These are phyloP conservation scores for Phylloporus sp. DNA, from an alignment of 768 basidiomycete genomes.

Conservation along the genomic window DNA sequence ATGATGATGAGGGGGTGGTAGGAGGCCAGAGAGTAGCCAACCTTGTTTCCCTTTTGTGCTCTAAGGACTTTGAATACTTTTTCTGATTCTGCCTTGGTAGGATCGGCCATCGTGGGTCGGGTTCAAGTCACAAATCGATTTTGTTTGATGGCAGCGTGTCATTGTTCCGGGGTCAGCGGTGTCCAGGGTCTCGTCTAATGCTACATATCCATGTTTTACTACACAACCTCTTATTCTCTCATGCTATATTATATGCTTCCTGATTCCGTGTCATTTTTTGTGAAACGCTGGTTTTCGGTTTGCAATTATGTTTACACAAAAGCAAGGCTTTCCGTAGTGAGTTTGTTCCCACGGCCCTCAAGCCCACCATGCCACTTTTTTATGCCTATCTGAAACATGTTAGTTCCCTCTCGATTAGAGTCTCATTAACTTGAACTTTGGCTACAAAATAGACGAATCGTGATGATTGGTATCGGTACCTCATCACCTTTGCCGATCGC, in stretches of 20 bases:
- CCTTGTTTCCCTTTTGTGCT: slow-evolving; percentile 87
- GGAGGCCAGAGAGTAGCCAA: slow-evolving; percentile 19
- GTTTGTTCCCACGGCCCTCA: no score
- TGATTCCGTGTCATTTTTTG: no score
- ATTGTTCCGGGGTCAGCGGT: slow-evolving; percentile 19
- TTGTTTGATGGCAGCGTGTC: slow-evolving; percentile 12
- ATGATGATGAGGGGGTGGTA: slow-evolving; percentile 6
- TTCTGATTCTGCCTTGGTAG: slow-evolving; percentile 83
- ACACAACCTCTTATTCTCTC: no score
- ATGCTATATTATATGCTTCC: no score
- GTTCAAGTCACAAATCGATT: slow-evolving; percentile 4
- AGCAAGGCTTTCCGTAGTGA: no score
- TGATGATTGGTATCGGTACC: not conserved
- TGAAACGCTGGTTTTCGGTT: no score
- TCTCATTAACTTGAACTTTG: not conserved
- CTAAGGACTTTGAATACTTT: slow-evolving; percentile 80
- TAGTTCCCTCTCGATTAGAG: not conserved
- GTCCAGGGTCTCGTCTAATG: slow-evolving; percentile 11
- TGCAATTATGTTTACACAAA: no score
- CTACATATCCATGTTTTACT: not conserved
- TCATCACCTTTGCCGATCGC: slow-evolving; percentile 25
- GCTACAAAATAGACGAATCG: no score
- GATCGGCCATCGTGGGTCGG: slow-evolving; percentile 54
- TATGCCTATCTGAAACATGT: slow-evolving; percentile 1
- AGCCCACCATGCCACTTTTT: not conserved